Percentiles rank a stretch among this genome's conserved stretches.
phyloP scores from a whole-genome alignment of 2,329 filamentous ascomycete genomes.

The Parascedosporium putredinis region DNA sequence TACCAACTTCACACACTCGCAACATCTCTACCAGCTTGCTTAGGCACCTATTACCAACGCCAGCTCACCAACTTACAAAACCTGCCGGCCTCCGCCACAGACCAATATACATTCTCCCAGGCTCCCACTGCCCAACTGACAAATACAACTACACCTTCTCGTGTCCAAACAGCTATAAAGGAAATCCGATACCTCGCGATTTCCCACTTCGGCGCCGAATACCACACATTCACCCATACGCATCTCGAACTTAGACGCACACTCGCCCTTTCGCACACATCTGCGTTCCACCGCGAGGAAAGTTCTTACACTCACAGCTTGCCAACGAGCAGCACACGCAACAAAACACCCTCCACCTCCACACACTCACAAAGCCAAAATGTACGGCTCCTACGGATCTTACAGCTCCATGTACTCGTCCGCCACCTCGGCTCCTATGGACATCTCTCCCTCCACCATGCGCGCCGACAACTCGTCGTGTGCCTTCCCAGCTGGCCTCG shows the following conservation, averaged over 20 bases:
- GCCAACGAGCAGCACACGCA: neutral
- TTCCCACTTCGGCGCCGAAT: neutral
- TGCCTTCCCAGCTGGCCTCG: conserved; percentile 49
- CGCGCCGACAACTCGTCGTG: conserved; percentile 31
- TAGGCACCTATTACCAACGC: neutral
- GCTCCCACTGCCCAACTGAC: conserved; percentile 1
- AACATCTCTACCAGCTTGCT: neutral
- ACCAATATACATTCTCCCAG: neutral
- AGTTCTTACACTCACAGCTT: conserved; percentile 10
- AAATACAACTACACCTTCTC: neutral
- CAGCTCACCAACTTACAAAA: neutral
- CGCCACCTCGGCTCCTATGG: conserved; percentile 32
- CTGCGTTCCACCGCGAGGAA: too few species aligned
- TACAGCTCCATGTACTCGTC: conserved; percentile 36
- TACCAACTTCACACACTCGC: neutral
- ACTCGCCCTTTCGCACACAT: neutral
- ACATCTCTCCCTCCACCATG: conserved; percentile 29
- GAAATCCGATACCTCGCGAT: neutral
- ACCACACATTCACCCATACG: too few species aligned
- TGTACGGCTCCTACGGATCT: conserved; percentile 40
- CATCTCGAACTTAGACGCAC: neutral
- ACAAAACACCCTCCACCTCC: neutral
- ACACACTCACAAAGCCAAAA: conserved; percentile 15
- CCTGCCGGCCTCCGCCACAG: neutral
- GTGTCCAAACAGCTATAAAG: neutral